phyloP scores from a whole-genome alignment of 1,284 basidiomycete species.

The Violaceomyces palustris region DNA sequence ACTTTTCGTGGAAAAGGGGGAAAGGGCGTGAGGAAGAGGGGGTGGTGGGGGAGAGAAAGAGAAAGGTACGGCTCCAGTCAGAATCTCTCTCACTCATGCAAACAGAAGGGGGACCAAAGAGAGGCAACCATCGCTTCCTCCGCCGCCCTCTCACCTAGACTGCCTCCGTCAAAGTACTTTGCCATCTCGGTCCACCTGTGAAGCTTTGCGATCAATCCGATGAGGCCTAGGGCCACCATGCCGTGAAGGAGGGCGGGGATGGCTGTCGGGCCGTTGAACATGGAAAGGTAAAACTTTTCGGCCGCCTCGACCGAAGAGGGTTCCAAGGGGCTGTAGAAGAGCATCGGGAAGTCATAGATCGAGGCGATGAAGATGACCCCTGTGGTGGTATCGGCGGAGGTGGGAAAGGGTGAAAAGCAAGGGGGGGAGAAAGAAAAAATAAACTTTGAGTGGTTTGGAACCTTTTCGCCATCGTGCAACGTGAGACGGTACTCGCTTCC shows the following conservation, averaged over 20 bases:
- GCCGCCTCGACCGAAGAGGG: constrained; percentile 24
- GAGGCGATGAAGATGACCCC: constrained; percentile 48
- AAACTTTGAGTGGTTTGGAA: background rate
- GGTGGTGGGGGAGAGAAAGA: background rate
- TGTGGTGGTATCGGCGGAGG: background rate
- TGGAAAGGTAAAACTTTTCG: constrained; percentile 45
- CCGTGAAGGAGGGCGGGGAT: constrained; percentile 46
- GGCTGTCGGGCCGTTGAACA: constrained; percentile 39
- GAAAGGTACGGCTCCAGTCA: background rate
- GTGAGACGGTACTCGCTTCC: background rate
- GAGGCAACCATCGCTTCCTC: background rate
- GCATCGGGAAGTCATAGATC: constrained; percentile 46
- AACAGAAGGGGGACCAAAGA: background rate
- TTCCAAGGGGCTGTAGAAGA: constrained; percentile 27
- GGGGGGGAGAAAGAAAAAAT: constrained; percentile 1
- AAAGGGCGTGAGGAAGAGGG: background rate
- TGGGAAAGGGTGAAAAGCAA: background rate
- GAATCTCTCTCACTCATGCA: no score
- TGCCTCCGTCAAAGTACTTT: constrained; percentile 50
- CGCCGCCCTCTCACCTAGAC: constrained; percentile 34
- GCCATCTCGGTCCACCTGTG: constrained; percentile 50
- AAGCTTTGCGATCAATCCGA: constrained; percentile 47
- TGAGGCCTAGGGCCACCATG: constrained; percentile 43
- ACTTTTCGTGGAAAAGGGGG: constrained; percentile 3
- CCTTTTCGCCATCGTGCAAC: background rate